These are phyloP conservation scores for Boletus reticulatus DNA, from an alignment of 768 basidiomycete genomes.

Conservation along the genomic window DNA sequence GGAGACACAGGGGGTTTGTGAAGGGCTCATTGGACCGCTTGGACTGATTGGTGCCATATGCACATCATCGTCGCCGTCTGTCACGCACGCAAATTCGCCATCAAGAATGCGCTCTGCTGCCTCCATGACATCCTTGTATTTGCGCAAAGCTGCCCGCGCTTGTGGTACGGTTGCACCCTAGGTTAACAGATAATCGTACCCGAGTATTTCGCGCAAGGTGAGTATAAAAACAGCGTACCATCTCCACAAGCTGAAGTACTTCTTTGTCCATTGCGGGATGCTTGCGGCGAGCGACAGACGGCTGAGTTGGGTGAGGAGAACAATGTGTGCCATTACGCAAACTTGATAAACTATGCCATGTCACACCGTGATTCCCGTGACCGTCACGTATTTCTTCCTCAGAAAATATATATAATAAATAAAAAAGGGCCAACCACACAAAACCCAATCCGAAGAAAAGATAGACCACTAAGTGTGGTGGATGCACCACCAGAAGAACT, in stretches of 20 bases:
- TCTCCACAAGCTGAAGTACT: constrained; percentile 61
- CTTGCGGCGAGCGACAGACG: background rate
- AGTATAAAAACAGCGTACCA: constrained; percentile 36
- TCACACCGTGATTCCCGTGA: constrained; percentile 26
- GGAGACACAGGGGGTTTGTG: constrained; percentile 22
- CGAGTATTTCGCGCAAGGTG: background rate
- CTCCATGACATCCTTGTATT: constrained; percentile 87
- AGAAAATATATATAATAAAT: constrained; percentile 17
- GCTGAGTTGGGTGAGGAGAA: constrained; percentile 1
- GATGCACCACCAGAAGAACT: background rate
- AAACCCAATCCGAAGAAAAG: constrained; percentile 13
- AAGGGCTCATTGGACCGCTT: constrained; percentile 27
- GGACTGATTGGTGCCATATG: constrained; percentile 39
- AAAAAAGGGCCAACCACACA: constrained; percentile 1
- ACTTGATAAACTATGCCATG: constrained; percentile 18
- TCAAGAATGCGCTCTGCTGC: constrained; percentile 86
- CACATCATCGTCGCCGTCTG: constrained; percentile 48
- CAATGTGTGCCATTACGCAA: constrained; percentile 20
- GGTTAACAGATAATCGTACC: background rate
- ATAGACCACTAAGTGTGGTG: constrained; percentile 1
- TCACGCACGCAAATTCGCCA: constrained; percentile 78
- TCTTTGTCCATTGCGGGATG: constrained; percentile 46
- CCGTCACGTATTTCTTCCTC: background rate
- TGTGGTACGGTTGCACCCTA: constrained; percentile 83
- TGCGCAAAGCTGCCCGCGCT: constrained; percentile 78